Conservation (phyloP, 2,329 filamentous ascomycete species). For the Drechslerella stenobrocha region DNA sequence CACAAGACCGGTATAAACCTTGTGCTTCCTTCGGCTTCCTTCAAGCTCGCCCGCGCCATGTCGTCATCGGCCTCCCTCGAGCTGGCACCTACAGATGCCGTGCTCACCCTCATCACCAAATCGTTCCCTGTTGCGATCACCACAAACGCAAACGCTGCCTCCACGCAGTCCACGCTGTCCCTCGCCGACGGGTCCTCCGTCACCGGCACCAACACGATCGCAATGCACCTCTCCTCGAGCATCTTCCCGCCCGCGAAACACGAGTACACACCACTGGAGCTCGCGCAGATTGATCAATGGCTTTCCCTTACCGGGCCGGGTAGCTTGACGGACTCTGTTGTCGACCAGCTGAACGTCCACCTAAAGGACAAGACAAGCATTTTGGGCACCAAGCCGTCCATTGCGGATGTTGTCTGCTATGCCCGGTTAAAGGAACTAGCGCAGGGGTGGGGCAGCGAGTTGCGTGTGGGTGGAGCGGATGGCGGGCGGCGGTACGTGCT, state of each 20-base stretch:
- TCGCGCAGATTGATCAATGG: constrained; percentile 88
- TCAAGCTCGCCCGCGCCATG: constrained; percentile 30
- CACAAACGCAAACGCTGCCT: constrained; percentile 14
- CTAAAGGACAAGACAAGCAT: constrained; percentile 85
- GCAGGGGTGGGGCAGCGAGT: constrained; percentile 76
- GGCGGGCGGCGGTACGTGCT: constrained; percentile 88
- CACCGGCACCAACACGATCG: constrained; percentile 53
- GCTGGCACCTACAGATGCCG: constrained; percentile 34
- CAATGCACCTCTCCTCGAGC: constrained; percentile 60
- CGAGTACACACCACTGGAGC: constrained; percentile 76
- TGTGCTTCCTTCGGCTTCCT: background rate
- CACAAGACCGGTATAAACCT: constrained; percentile 1
- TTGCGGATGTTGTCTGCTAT: constrained; percentile 54
- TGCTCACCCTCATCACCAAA: constrained; percentile 38
- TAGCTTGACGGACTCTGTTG: constrained; percentile 64
- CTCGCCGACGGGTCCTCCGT: constrained; percentile 45
- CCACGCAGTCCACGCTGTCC: constrained; percentile 29
- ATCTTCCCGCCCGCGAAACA: constrained; percentile 69
- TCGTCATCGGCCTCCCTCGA: constrained; percentile 33
- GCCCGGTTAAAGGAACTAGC: constrained; percentile 59
- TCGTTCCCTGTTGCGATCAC: constrained; percentile 29
- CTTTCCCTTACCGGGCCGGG: constrained; percentile 70
- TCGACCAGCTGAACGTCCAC: constrained; percentile 81
- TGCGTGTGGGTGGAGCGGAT: constrained; percentile 74
- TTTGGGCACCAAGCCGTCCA: constrained; percentile 82